Evolutionary conservation across 768 basidiomycete species (phyloP).

Genomic region (Leccinum obscurum): DNA sequence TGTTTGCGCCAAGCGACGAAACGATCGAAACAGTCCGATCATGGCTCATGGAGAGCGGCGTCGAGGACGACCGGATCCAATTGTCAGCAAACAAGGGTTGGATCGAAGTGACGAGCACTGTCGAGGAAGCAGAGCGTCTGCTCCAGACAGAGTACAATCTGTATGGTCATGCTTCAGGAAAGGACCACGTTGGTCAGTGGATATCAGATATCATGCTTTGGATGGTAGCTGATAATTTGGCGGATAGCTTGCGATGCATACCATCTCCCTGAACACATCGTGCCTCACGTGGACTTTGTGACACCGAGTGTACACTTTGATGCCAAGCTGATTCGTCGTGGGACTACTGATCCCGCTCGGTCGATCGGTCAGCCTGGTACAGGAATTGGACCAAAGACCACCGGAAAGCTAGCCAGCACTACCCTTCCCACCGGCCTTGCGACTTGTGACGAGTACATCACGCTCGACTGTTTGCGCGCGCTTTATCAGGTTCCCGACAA

Average conservation of each 20-base stretch:
- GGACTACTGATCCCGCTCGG: neutral
- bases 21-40: constrained; percentile 25
- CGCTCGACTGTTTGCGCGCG: constrained; percentile 31
- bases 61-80: constrained; percentile 23
- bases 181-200: constrained; percentile 30
- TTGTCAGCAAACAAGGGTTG: constrained; percentile 25
- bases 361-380: neutral
- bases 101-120: constrained; percentile 30
- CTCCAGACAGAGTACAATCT: constrained; percentile 36
- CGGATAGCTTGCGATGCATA: constrained; percentile 35
- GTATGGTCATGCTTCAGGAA: constrained; percentile 30
- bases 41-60: constrained; percentile 32
- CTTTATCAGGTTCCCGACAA: constrained; percentile 26
- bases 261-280: constrained; percentile 32
- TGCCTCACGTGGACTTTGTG: constrained; percentile 35
- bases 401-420: constrained; percentile 9
- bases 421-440: constrained; percentile 12
- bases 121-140: constrained; percentile 35
- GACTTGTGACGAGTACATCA: constrained; percentile 31
- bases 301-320: constrained; percentile 37
- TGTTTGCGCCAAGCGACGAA: constrained; percentile 31
- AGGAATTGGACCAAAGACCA: constrained; percentile 22
- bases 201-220: neutral
- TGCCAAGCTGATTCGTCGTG: constrained; percentile 20
- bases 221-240: neutral